Evolutionary conservation across 2,329 filamentous ascomycete species (phyloP), one percentile per base, ranked within the genome.

Genomic region (Colletotrichum cereale): DNA sequence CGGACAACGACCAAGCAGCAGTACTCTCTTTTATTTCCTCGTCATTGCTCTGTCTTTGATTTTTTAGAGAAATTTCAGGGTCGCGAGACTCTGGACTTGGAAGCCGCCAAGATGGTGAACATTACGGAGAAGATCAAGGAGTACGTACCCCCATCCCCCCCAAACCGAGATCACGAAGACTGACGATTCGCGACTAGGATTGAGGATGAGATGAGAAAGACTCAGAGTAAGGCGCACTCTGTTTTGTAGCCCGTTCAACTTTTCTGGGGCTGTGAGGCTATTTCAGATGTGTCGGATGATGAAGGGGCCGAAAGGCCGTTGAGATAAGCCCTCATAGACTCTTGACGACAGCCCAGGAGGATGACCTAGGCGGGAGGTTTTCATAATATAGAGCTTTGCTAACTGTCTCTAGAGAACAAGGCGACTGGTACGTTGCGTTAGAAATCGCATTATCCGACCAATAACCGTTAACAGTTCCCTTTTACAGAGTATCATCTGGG

Each of bases 61-160:
- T 58, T 58, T 57, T 42, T 26, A 52, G 55, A 34, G 16, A 21
- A 8, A 58, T 40, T 38, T 65, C 60, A 56, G 56, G 55, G 58
- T 72, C 64, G 50, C 24, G 7, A 34, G 55, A 62, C 67, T 64
- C 61, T 55, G 69, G 65, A 36, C 38, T 53, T 2, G 78, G 78
- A 73, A 73, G 68, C 73, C 74, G 74, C 67, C 83, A 88, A 85
- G 79, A 99, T 99, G 96, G 96, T 98, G 83, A 98, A 98, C 86
- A 99, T 99, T 76, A 98, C 96, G 75, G 97, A 99, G 67, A 98
- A 97, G 89, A 99, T 99, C 86, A 99, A 99, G 88, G 96, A 98
- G 96, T 97, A 84, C 79, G 91, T 21, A 11, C 48, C n/a, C 40
- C 5, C 18, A 11, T 34, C 8, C 14, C n/a, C 12, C 24, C 8